These are phyloP conservation scores for Kodamaea plutei DNA, from an alignment of 1,139 yeast genomes.

Conservation along the genomic window DNA sequence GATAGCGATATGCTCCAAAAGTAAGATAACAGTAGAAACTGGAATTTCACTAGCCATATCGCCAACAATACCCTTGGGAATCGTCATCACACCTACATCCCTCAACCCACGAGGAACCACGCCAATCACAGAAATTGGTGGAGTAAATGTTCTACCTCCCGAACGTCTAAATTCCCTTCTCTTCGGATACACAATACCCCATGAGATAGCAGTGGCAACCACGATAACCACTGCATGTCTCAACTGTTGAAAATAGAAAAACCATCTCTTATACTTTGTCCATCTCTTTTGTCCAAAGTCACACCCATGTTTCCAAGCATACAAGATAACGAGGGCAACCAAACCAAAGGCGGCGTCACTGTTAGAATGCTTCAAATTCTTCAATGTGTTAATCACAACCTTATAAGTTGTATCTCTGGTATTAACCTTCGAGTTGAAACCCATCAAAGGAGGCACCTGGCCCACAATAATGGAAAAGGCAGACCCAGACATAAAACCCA, in stretches of 20 bases:
- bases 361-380: conserved; percentile 62
- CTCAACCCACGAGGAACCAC: conserved; percentile 77
- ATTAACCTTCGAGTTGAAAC: conserved; percentile 60
- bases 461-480: conserved; percentile 80
- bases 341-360: conserved; percentile 89
- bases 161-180: conserved; percentile 37
- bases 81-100: conserved; percentile 67
- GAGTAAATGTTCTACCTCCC: conserved; percentile 24
- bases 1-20: conserved; percentile 90
- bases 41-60: conserved; percentile 77
- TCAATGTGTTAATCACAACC: conserved; percentile 69
- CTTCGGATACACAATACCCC: conserved; percentile 45
- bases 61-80: conserved; percentile 58
- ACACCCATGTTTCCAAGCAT: conserved; percentile 59
- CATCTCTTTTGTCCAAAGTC: conserved; percentile 60
- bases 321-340: conserved; percentile 64
- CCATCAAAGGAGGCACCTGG: conserved; percentile 86
- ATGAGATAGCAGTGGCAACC: conserved; percentile 70
- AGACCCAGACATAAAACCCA: conserved; percentile 95
- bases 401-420: conserved; percentile 68
- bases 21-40: conserved; percentile 74
- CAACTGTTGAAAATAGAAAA: conserved; percentile 70
- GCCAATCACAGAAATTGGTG: conserved; percentile 65
- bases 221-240: conserved; percentile 81
- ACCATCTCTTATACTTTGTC: conserved; percentile 52